phyloP scores from a whole-genome alignment of 768 basidiomycete species.

The Mycena kentingensis region DNA sequence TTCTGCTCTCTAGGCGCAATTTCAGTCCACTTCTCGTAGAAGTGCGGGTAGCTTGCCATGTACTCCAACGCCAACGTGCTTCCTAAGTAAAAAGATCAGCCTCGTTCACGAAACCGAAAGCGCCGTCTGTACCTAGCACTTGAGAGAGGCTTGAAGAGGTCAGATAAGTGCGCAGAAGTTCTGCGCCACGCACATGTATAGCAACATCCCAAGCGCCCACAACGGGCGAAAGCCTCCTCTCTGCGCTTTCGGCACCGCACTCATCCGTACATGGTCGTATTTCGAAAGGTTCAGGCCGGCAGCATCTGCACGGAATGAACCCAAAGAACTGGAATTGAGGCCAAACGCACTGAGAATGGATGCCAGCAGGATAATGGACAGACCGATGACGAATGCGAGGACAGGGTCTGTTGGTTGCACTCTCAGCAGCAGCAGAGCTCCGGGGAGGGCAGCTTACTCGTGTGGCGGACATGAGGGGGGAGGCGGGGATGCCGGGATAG shows the following conservation, averaged over 20 bases:
- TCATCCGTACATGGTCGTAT: conserved; percentile 84
- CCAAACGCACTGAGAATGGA: conserved; percentile 87
- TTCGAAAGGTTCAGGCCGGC: conserved; percentile 95
- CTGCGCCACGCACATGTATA: conserved; percentile 77
- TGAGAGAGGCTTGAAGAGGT: conserved; percentile 65
- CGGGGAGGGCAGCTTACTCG: conserved; percentile 13
- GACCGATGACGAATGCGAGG: conserved; percentile 79
- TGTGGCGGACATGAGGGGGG: too few relatives aligned
- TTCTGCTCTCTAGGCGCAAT: conserved; percentile 47
- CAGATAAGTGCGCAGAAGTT: neutral
- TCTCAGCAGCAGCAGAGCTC: conserved; percentile 35
- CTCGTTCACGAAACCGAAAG: too few relatives aligned
- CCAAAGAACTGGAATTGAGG: too few relatives aligned
- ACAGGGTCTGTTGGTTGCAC: conserved; percentile 59
- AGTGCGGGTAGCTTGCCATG: conserved; percentile 40
- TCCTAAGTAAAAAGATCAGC: too few relatives aligned
- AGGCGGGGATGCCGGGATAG: too few relatives aligned
- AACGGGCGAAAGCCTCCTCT: conserved; percentile 80
- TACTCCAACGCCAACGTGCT: conserved; percentile 86
- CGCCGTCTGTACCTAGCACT: too few relatives aligned
- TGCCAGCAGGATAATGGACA: conserved; percentile 80
- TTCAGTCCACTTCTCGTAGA: neutral
- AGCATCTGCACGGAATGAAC: too few relatives aligned
- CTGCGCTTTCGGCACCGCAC: conserved; percentile 73
- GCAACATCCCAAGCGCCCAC: conserved; percentile 89